Evolutionary conservation across 2,329 filamentous ascomycete genomes (phyloP).

Genomic region (Scedosporium dehoogii): DNA sequence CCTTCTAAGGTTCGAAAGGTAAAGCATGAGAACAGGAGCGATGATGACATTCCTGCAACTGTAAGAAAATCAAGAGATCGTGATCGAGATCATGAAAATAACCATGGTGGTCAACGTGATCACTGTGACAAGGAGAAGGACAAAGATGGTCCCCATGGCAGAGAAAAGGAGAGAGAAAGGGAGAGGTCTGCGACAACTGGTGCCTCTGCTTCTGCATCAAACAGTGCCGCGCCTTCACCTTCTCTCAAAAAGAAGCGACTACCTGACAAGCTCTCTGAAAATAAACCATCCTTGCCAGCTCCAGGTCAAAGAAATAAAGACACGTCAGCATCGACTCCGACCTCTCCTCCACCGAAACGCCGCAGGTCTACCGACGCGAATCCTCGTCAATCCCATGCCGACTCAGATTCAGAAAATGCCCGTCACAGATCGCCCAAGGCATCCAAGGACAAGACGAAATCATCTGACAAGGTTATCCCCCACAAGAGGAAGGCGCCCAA

Average conservation of each 20-base stretch:
- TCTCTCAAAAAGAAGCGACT: constrained; percentile 41
- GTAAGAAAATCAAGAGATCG: background rate
- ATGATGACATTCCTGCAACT: constrained; percentile 16
- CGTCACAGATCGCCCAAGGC: constrained; percentile 34
- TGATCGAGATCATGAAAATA: background rate
- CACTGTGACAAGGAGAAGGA: background rate
- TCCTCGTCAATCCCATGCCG: constrained; percentile 21
- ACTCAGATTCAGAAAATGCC: constrained; percentile 46
- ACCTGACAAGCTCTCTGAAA: constrained; percentile 11
- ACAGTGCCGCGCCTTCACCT: background rate
- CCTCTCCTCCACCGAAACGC: constrained; percentile 34
- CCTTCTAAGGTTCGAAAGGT: constrained; percentile 54
- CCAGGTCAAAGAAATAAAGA: constrained; percentile 2
- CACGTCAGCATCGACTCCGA: constrained; percentile 27
- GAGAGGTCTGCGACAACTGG: constrained; percentile 21
- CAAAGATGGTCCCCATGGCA: background rate
- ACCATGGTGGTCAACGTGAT: too few species aligned
- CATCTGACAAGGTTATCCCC: constrained; percentile 32
- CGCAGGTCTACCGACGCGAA: constrained; percentile 5
- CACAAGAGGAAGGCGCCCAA: constrained; percentile 45
- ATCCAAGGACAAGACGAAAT: constrained; percentile 36
- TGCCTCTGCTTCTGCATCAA: constrained; percentile 20
- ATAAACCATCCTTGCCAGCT: constrained; percentile 4
- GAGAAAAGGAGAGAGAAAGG: constrained; percentile 17
- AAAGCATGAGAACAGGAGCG: constrained; percentile 55